phyloP scores from a whole-genome alignment of 208 protist species.

The Phytomonas francai region DNA sequence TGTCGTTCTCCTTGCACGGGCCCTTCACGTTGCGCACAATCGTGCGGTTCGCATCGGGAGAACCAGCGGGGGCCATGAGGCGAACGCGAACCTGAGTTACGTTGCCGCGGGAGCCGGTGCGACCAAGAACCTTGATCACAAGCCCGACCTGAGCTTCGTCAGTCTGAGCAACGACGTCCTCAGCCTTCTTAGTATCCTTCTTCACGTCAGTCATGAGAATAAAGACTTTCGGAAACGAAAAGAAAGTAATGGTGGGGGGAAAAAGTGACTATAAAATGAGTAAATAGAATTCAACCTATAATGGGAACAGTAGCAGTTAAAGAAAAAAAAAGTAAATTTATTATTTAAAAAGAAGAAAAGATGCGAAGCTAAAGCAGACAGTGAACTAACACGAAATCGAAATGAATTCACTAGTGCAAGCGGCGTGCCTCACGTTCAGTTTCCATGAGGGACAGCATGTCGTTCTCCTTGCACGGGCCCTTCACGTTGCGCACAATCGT shows the following conservation, averaged over 20 bases:
- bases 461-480: constrained; percentile 97
- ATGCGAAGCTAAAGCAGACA: not conserved
- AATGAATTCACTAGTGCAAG: constrained; percentile 91
- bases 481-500: constrained; percentile 99
- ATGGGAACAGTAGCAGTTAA: not conserved
- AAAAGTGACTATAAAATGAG: not conserved
- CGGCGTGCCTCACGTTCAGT: constrained; percentile 99
- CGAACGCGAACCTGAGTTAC: constrained; percentile 97
- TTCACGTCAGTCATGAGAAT: constrained; percentile 57
- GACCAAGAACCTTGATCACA: constrained; percentile 97
- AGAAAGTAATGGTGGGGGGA: constrained; percentile 8
- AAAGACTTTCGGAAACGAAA: constrained; percentile 12
- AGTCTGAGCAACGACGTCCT: constrained; percentile 60
- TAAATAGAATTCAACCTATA: not conserved
- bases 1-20: constrained; percentile 97
- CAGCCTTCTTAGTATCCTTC: constrained; percentile 85
- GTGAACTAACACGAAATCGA: not conserved
- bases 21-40: constrained; percentile 99
- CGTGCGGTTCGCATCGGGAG: constrained; percentile 86
- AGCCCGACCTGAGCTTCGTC: constrained; percentile 91
- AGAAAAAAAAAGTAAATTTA: not conserved
- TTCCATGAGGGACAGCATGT: constrained; percentile 99
- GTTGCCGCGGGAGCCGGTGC: constrained; percentile 99
- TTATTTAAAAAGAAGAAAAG: constrained; percentile 13
- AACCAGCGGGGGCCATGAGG: constrained; percentile 89